Conservation (phyloP, 2,329 filamentous ascomycete species). For the Ophiostoma ips region DNA sequence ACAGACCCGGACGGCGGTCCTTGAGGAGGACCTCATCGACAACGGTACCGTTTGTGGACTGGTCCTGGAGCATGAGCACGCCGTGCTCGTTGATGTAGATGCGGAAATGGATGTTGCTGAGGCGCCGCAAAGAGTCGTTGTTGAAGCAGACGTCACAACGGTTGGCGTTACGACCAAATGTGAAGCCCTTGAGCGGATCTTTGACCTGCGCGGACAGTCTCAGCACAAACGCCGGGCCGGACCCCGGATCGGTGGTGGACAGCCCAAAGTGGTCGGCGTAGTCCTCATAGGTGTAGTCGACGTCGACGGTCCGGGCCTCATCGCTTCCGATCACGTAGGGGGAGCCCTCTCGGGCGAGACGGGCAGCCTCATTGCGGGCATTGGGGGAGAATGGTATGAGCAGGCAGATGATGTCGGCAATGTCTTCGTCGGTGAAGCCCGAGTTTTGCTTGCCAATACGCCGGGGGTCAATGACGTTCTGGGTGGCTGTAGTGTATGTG, state of each 20-base stretch:
- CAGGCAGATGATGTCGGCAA: slow-evolving; percentile 80
- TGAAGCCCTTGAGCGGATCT: slow-evolving; percentile 58
- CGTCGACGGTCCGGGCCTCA: slow-evolving; percentile 34
- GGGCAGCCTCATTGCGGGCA: slow-evolving; percentile 55
- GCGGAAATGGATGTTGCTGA: slow-evolving; percentile 93
- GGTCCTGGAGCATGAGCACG: slow-evolving; percentile 81
- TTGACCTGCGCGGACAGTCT: slow-evolving; percentile 63
- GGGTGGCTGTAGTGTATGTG: slow-evolving; percentile 40
- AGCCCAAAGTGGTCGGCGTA: slow-evolving; percentile 36
- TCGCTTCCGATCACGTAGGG: slow-evolving; percentile 36
- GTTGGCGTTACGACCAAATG: slow-evolving; percentile 63
- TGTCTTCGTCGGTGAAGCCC: slow-evolving; percentile 67
- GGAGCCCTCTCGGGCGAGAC: slow-evolving; percentile 32
- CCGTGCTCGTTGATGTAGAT: slow-evolving; percentile 82
- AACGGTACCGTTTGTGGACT: slow-evolving; percentile 89
- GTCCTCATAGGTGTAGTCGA: slow-evolving; percentile 38
- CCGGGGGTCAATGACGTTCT: slow-evolving; percentile 68
- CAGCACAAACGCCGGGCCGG: slow-evolving; percentile 58
- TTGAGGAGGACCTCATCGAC: slow-evolving; percentile 61
- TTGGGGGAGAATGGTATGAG: slow-evolving; percentile 64
- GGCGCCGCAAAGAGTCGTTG: slow-evolving; percentile 52
- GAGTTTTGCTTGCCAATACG: slow-evolving; percentile 69
- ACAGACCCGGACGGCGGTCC: slow-evolving; percentile 18
- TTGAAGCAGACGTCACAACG: slow-evolving; percentile 60
- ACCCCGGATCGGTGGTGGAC: slow-evolving; percentile 33